These are phyloP conservation scores for Cruciata laevipes DNA, from an alignment of 257 asterid genomes.

Conservation along the genomic window DNA sequence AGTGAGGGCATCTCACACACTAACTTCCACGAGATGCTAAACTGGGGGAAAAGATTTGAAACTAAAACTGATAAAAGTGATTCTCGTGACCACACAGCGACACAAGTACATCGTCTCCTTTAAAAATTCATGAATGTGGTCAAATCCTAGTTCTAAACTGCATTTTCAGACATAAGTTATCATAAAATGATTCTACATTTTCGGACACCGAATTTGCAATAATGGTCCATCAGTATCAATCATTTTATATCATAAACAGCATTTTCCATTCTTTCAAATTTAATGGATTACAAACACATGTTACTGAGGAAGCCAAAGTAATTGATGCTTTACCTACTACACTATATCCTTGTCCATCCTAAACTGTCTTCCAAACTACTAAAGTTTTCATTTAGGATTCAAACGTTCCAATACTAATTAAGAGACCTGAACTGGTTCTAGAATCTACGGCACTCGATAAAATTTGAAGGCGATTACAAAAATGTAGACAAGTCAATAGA, in stretches of 20 bases:
- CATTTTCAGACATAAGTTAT: not conserved
- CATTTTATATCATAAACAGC: not conserved
- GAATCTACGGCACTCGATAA: not conserved
- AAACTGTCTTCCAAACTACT: not conserved
- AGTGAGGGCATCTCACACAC: constrained; percentile 3
- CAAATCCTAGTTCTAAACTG: not conserved
- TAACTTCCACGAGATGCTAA: not conserved
- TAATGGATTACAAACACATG: not conserved
- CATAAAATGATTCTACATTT: not conserved
- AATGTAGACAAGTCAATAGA: not conserved
- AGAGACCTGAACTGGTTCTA: not conserved
- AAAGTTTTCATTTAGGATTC: not conserved
- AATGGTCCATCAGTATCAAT: not conserved
- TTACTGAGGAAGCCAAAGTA: not conserved
- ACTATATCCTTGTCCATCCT: not conserved
- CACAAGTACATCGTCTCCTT: not conserved
- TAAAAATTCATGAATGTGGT: not conserved
- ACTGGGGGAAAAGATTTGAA: not conserved
- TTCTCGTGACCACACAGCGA: not conserved
- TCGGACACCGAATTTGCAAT: not conserved
- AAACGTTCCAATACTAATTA: not conserved
- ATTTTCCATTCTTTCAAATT: not conserved
- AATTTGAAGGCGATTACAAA: not conserved
- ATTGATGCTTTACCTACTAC: not conserved
- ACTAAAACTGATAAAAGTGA: not conserved